Percentiles rank a stretch among this genome's conserved stretches.
These are phyloP conservation scores for Pythium volutum DNA, from an alignment of 352 stramenopile species.

Conservation along the genomic window DNA sequence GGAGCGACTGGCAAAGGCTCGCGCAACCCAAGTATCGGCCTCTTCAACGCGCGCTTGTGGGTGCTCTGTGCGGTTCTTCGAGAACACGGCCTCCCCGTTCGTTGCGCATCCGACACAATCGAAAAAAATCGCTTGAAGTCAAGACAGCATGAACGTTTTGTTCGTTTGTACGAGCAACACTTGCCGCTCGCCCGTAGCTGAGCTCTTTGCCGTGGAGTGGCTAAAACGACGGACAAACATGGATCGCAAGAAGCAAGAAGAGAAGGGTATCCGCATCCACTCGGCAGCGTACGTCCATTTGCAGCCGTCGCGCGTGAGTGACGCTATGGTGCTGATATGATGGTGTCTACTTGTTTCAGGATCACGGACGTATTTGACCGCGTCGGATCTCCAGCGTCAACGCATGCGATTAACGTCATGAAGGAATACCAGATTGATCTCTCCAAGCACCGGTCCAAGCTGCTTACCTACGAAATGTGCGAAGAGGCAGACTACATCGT, in stretches of 20 bases:
- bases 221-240: conserved; percentile 65
- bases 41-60: background rate
- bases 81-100: background rate
- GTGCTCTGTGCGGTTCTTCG: background rate
- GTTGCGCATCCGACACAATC: background rate
- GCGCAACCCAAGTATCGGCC: background rate
- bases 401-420: conserved; percentile 62
- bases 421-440: conserved; percentile 75
- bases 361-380: conserved; percentile 73
- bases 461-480: conserved; percentile 67
- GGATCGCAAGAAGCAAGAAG: conserved; percentile 64
- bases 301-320: background rate
- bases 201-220: conserved; percentile 79
- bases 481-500: conserved; percentile 68
- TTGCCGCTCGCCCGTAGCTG: conserved; percentile 71
- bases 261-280: conserved; percentile 61
- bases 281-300: conserved; percentile 59
- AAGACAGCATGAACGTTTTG: conserved; percentile 59
- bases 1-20: conserved; percentile 1
- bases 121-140: background rate
- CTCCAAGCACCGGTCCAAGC: conserved; percentile 56
- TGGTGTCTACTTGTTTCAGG: conserved; percentile 19
- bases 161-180: conserved; percentile 88
- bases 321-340: background rate
- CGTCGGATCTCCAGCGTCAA: conserved; percentile 60